phyloP scores from a whole-genome alignment of 2,329 filamentous ascomycete species.

The Curvularia sp. region DNA sequence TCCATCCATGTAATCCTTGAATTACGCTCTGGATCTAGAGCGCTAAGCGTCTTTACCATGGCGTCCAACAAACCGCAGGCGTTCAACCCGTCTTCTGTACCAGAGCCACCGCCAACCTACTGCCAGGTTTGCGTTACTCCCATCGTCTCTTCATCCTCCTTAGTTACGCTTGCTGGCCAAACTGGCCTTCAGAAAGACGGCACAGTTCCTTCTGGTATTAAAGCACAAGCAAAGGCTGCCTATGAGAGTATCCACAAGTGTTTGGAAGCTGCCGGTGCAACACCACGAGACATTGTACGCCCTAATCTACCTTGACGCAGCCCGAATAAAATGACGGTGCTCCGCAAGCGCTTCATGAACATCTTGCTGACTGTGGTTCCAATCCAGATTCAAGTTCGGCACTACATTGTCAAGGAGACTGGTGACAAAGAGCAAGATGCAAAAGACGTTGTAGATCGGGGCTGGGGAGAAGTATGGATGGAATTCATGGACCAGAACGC shows the following conservation, averaged over 20 bases:
- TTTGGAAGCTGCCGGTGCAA: conserved; percentile 41
- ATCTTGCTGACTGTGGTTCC: conserved; percentile 1
- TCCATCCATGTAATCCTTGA: not conserved
- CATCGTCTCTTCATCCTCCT: conserved; percentile 36
- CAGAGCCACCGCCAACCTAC: conserved; percentile 41
- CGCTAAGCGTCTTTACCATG: not conserved
- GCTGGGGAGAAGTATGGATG: conserved; percentile 47
- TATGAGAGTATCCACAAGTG: conserved; percentile 39
- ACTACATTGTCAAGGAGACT: conserved; percentile 48
- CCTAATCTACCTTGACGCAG: not conserved
- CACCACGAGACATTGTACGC: conserved; percentile 42
- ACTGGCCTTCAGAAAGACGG: conserved; percentile 31
- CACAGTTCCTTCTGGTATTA: conserved; percentile 26
- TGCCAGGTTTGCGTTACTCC: conserved; percentile 43
- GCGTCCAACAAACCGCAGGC: conserved; percentile 37
- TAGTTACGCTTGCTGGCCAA: conserved; percentile 47
- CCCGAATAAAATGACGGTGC: not conserved
- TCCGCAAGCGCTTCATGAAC: not conserved
- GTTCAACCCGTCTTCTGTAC: conserved; percentile 40
- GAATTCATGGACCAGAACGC: conserved; percentile 47
- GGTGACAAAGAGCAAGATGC: conserved; percentile 35
- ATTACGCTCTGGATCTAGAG: not conserved
- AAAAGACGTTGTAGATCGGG: conserved; percentile 37
- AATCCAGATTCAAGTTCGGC: conserved; percentile 39
- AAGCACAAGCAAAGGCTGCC: conserved; percentile 39